Conservation (phyloP, 805 yeast genomes). For the Candida broadrunensis region DNA sequence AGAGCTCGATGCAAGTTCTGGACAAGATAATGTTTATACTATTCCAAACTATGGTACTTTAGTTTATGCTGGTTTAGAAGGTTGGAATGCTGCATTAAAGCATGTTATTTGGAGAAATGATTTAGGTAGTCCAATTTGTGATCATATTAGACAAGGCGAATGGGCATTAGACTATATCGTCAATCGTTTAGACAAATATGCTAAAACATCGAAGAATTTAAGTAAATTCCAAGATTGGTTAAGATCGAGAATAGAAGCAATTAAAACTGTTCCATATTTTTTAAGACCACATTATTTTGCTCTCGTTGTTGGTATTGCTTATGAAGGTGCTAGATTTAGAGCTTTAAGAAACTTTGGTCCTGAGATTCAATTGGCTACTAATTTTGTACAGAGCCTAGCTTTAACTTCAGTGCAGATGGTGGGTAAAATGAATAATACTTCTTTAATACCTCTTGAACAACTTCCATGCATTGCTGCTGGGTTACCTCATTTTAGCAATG, state of each 20-base stretch:
- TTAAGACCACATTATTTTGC: slow-evolving; percentile 87
- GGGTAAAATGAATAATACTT: slow-evolving; percentile 69
- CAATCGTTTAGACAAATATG: slow-evolving; percentile 57
- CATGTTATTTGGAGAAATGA: slow-evolving; percentile 65
- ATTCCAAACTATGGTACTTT: slow-evolving; percentile 74
- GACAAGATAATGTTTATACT: slow-evolving; percentile 67
- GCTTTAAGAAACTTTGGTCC: slow-evolving; percentile 57
- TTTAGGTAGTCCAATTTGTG: slow-evolving; percentile 79
- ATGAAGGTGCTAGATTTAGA: slow-evolving; percentile 72
- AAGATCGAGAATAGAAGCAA: slow-evolving; percentile 55
- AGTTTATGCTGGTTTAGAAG: slow-evolving; percentile 88
- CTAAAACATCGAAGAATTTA: slow-evolving; percentile 44
- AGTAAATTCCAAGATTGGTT: slow-evolving; percentile 69
- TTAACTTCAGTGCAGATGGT: slow-evolving; percentile 85
- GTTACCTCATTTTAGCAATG: slow-evolving; percentile 86
- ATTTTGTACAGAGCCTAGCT: slow-evolving; percentile 76
- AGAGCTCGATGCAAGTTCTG: slow-evolving; percentile 77
- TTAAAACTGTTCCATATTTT: slow-evolving; percentile 70
- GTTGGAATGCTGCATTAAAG: slow-evolving; percentile 76
- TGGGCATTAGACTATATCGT: slow-evolving; percentile 88
- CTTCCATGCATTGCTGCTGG: slow-evolving; percentile 92
- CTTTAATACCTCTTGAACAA: slow-evolving; percentile 60
- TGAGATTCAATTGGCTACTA: slow-evolving; percentile 57
- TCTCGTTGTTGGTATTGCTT: slow-evolving; percentile 74
- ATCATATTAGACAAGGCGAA: slow-evolving; percentile 73